Percentiles rank a stretch among this genome's conserved stretches.
These are phyloP conservation scores for Leptomonas pyrrhocoris DNA, from an alignment of 208 protist genomes.

Conservation along the genomic window DNA sequence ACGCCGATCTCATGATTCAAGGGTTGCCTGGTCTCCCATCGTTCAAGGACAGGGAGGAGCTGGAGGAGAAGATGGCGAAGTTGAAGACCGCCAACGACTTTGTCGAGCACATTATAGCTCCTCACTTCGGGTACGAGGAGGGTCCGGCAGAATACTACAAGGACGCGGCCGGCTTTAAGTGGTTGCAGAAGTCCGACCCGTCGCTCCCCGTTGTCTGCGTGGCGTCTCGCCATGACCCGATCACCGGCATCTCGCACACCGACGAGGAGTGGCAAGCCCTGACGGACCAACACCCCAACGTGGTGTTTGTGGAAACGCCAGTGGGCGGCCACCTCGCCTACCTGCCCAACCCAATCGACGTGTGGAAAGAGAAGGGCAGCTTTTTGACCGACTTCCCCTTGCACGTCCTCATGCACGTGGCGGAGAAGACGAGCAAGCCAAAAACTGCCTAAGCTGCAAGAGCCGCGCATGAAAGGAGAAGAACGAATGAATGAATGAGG, in stretches of 20 bases:
- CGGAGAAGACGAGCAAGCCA: background rate
- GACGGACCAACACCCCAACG: conserved; percentile 34
- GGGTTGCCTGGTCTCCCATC: conserved; percentile 30
- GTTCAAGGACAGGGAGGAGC: conserved; percentile 25
- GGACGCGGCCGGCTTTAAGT: conserved; percentile 40
- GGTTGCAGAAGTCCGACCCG: conserved; percentile 25
- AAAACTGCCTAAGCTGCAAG: background rate
- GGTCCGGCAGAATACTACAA: conserved; percentile 49
- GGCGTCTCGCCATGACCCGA: conserved; percentile 49
- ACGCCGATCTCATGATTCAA: conserved; percentile 30
- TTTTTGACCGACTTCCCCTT: conserved; percentile 43
- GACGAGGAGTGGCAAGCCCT: conserved; percentile 49
- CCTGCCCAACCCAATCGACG: conserved; percentile 42
- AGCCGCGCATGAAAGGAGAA: no score
- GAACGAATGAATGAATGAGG: background rate
- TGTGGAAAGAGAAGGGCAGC: conserved; percentile 11
- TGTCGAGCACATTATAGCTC: conserved; percentile 47
- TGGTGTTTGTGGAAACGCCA: conserved; percentile 60
- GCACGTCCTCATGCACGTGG: conserved; percentile 25
- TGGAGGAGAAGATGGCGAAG: conserved; percentile 9
- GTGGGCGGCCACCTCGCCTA: conserved; percentile 64
- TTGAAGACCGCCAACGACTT: conserved; percentile 43
- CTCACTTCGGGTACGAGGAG: conserved; percentile 52
- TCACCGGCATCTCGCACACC: conserved; percentile 30
- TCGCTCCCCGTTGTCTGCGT: conserved; percentile 47